Percentiles rank a stretch among this genome's conserved stretches.
phyloP scores from a whole-genome alignment of 176 grass and related monocot species.

The Zizania latifolia region DNA sequence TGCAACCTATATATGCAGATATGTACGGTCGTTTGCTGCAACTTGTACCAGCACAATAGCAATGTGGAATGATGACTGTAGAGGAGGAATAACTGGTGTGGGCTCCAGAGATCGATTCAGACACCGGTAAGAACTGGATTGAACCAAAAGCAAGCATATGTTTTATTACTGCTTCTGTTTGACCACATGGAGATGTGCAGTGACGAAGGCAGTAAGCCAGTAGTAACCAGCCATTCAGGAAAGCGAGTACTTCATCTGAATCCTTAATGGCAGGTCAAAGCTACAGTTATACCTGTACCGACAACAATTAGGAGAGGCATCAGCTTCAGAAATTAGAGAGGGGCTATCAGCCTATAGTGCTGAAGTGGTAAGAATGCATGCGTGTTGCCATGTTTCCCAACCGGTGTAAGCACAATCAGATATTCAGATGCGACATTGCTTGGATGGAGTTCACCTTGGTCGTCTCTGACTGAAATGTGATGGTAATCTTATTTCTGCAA shows the following conservation, averaged over 20 bases:
- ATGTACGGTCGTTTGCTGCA: not conserved
- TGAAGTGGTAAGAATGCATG: not conserved
- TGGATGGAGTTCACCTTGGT: not conserved
- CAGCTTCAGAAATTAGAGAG: not conserved
- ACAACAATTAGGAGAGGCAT: not conserved
- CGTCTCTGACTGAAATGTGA: not conserved
- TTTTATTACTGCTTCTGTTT: not conserved
- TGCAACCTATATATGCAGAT: no score
- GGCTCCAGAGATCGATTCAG: constrained; percentile 1
- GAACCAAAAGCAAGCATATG: not conserved
- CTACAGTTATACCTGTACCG: not conserved
- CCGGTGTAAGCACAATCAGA: no score
- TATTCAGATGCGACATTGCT: no score
- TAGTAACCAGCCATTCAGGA: not conserved
- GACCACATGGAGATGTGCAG: not conserved
- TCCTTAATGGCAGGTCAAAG: not conserved
- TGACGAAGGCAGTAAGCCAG: no score
- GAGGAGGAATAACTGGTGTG: constrained; percentile 11
- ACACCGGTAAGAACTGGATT: not conserved
- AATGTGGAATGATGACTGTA: not conserved
- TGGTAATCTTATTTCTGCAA: not conserved
- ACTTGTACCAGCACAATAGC: not conserved
- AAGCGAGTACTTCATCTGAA: not conserved
- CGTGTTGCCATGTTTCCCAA: no score
- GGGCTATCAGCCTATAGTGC: no score